Base-by-base conservation (phyloP, 768 basidiomycete species). In the Tricholomella constricta region DNA sequence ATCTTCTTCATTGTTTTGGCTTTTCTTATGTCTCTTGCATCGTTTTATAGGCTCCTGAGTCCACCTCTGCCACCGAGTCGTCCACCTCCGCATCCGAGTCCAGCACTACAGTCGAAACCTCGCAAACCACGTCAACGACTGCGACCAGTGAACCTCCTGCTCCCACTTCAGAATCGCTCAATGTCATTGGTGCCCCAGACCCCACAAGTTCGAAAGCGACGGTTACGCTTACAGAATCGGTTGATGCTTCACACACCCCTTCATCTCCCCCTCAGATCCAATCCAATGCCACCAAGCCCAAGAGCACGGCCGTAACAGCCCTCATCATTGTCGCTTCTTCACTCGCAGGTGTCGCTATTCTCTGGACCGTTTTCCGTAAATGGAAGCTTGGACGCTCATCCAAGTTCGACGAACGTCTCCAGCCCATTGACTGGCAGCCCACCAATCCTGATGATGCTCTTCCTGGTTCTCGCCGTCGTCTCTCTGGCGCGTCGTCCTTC, bases 291-390 rank as follows among this genome's bases (percentile, higher is more conserved):
- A 52, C 66, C 22, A 56, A 69, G 32, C 63, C 64, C 11, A 74
- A 74, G 55, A 72, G 68, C 53, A 76, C 69, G 29, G 73, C 81
- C 4, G 69, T 82, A 48, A 90, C 85, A 15, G 77, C 83, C 37
- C 72, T 94, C 60, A 86, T 91, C 62, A 80, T 82, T 45, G 75
- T 90, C 46, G 92, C 82, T 4, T 78, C 86, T 6, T 83, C 77
- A 41, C 61, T 93, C 37, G 92, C 83, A 46, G 87, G 79, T 26
- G 65, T 87, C 46, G 79, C 80, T 51, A 83, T 93, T 60, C 76
- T 88, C 57, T 95, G 92, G 92, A 94, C 91, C 43, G 72, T 92
- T 64, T 89, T 94, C 77, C 87, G 92, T 74, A 93, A 94, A 70
- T 93, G 90, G 88, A 92, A 93, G 74, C 85, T 94, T 64, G 84